Conservation (phyloP, 495 filamentous ascomycete species). For the Lichenothelia convexa region DNA sequence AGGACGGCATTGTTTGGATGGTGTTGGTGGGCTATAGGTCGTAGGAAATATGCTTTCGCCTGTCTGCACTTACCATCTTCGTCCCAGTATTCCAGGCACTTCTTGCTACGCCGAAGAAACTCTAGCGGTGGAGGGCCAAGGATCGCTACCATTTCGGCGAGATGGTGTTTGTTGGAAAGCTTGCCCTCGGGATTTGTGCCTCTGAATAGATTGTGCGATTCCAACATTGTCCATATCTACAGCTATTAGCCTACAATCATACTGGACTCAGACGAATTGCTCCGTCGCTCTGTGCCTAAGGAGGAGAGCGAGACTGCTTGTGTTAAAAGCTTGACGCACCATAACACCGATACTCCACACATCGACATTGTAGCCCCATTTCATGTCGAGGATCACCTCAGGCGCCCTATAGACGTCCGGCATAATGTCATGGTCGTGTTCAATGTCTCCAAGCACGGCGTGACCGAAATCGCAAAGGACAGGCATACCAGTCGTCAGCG, state of each 20-base stretch:
- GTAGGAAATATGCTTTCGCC: no score
- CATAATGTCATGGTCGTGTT: conserved; percentile 16
- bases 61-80: conserved; percentile 19
- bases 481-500: conserved; percentile 8
- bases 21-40: no score
- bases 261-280: no score
- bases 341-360: conserved; percentile 7
- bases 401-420: conserved; percentile 25
- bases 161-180: conserved; percentile 26
- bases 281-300: no score
- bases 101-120: conserved; percentile 21
- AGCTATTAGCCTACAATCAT: no score
- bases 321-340: no score
- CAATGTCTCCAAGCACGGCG: conserved; percentile 9
- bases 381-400: conserved; percentile 4
- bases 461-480: conserved; percentile 30
- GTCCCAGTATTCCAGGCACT: conserved; percentile 22
- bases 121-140: conserved; percentile 29
- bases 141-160: conserved; percentile 28
- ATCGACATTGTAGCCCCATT: conserved; percentile 4
- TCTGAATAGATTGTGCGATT: conserved; percentile 28
- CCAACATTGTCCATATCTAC: conserved; percentile 33
- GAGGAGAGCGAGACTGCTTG: no score
- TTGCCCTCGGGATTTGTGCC: conserved; percentile 26
- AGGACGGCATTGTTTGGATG: no score